A percentile compares a stretch with the other conserved stretches of the same genome.
These are phyloP conservation scores for Magnaporthiopsis incrustans DNA, from an alignment of 2,329 filamentous ascomycete genomes.

Conservation along the genomic window DNA sequence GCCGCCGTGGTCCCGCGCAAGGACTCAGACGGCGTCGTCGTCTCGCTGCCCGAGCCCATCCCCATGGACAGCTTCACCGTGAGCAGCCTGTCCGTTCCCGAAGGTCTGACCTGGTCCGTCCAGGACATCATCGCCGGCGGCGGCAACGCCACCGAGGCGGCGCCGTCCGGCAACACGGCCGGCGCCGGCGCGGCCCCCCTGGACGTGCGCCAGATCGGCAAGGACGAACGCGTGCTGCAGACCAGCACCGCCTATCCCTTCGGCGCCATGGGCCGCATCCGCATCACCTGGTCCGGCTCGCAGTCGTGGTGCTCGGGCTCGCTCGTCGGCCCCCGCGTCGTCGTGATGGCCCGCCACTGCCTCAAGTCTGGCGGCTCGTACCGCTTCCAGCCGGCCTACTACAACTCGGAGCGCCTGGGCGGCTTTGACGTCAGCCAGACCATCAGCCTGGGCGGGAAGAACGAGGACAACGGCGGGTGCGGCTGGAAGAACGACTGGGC, in stretches of 20 bases:
- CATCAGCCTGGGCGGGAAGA: constrained; percentile 1
- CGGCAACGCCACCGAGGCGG: constrained; percentile 1
- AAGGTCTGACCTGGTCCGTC: background rate
- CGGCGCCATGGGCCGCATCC: constrained; percentile 7
- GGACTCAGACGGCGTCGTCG: background rate
- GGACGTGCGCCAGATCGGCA: constrained; percentile 1
- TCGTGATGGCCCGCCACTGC: constrained; percentile 6
- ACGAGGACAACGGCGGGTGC: constrained; percentile 2
- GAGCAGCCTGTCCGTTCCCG: background rate
- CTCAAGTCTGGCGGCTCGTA: constrained; percentile 4
- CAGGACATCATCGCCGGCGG: background rate
- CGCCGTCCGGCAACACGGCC: background rate
- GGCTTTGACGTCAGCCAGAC: background rate
- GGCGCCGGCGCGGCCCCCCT: background rate
- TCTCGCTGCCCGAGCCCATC: background rate
- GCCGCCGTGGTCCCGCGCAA: background rate
- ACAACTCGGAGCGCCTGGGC: constrained; percentile 6
- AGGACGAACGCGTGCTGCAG: constrained; percentile 3
- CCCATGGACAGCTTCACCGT: background rate
- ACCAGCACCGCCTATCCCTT: constrained; percentile 5
- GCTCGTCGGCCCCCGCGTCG: constrained; percentile 4
- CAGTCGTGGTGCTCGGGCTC: constrained; percentile 6
- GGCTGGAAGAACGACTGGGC: constrained; percentile 14
- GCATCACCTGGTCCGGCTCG: background rate
- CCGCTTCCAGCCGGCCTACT: constrained; percentile 7